Evolutionary conservation across 2,329 filamentous ascomycete genomes (phyloP).

Genomic region (Sporothrix globosa): DNA sequence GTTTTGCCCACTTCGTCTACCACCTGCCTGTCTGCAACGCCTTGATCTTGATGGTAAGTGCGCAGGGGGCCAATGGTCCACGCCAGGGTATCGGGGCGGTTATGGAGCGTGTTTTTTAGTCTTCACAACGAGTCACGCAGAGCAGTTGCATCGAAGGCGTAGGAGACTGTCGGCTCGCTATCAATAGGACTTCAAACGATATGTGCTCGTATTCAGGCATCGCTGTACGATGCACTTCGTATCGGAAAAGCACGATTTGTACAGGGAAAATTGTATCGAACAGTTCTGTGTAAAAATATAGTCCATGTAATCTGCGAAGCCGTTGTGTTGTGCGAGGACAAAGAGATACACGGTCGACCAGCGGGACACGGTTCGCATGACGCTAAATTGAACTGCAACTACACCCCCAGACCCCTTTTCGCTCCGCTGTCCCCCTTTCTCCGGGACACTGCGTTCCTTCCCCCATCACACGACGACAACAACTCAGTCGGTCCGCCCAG

Average conservation of each 20-base stretch:
- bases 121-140: background rate
- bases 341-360: background rate
- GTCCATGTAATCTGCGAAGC: background rate
- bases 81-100: too few relatives aligned
- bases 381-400: background rate
- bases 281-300: background rate
- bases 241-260: background rate
- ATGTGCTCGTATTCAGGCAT: constrained; percentile 6
- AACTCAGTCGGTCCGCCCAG: background rate
- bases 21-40: background rate
- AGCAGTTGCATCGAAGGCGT: background rate
- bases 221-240: background rate
- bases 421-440: background rate
- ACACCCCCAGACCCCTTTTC: background rate
- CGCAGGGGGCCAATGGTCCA: background rate
- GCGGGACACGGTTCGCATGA: background rate
- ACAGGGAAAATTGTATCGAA: background rate
- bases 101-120: too few relatives aligned
- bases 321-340: background rate
- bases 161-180: background rate
- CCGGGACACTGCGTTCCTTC: background rate
- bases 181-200: background rate
- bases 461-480: background rate
- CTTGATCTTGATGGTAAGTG: constrained; percentile 9
- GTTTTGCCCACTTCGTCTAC: background rate